Evolutionary conservation across 345 rosid genomes (phyloP).

Genomic region (Kernera saxatilis): DNA sequence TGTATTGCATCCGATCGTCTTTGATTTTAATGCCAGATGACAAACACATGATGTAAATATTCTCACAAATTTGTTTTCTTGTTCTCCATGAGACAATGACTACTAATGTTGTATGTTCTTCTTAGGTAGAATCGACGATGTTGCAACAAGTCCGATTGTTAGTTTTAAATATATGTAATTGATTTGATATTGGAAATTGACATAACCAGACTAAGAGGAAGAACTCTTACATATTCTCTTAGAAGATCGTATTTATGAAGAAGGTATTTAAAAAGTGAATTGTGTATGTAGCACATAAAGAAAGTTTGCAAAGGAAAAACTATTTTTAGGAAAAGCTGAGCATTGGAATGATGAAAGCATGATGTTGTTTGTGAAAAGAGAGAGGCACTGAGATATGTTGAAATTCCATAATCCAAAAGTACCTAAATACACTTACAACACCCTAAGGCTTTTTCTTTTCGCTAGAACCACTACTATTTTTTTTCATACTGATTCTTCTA

Average conservation of each 20-base stretch:
- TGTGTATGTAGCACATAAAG: background rate
- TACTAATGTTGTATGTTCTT: background rate
- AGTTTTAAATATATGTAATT: background rate
- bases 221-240: background rate
- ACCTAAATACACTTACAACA: background rate
- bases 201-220: background rate
- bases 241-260: background rate
- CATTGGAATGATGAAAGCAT: constrained; percentile 14
- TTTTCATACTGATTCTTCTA: background rate
- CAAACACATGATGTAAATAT: constrained; percentile 21
- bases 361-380: constrained; percentile 23
- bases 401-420: constrained; percentile 1
- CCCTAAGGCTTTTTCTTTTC: background rate
- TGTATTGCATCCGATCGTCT: background rate
- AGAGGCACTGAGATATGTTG: background rate
- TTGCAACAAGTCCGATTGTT: background rate
- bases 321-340: background rate
- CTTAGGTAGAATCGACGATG: background rate
- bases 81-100: background rate
- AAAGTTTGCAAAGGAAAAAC: background rate
- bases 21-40: background rate
- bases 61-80: constrained; percentile 5
- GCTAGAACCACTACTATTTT: background rate
- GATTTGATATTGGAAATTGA: background rate
- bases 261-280: background rate